phyloP scores from a whole-genome alignment of 345 rosid genomes.

The Linum lewisii region DNA sequence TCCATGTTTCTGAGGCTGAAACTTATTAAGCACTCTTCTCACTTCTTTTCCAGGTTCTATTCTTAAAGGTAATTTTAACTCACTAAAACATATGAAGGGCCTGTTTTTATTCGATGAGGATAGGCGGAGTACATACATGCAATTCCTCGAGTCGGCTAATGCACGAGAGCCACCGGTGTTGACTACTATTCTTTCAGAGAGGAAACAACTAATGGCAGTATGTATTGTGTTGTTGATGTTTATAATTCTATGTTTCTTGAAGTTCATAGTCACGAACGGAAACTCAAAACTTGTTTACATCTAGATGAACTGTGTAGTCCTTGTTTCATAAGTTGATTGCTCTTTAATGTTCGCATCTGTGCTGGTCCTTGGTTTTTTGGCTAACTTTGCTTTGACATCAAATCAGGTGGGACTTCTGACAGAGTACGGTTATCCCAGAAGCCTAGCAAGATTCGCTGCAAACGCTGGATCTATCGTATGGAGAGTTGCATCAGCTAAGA shows the following conservation, averaged over 20 bases:
- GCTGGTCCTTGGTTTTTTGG: background rate
- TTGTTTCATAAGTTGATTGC: too few relatives aligned
- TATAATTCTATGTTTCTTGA: background rate
- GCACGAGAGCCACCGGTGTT: slow-evolving; percentile 20
- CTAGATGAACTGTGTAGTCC: too few relatives aligned
- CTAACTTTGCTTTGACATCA: slow-evolving; percentile 10
- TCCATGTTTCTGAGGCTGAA: slow-evolving; percentile 5
- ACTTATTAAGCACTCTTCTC: background rate
- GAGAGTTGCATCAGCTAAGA: slow-evolving; percentile 10
- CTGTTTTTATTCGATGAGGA: slow-evolving; percentile 16
- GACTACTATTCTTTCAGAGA: slow-evolving; percentile 21
- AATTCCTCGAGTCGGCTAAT: slow-evolving; percentile 6
- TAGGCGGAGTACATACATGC: slow-evolving; percentile 20
- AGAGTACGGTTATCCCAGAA: slow-evolving; percentile 3
- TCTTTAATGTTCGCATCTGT: background rate
- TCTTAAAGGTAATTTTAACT: slow-evolving; percentile 11
- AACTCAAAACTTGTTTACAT: too few relatives aligned
- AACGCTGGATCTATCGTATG: background rate
- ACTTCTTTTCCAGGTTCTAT: slow-evolving; percentile 12
- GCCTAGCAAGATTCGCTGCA: slow-evolving; percentile 1
- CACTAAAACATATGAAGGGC: slow-evolving; percentile 13
- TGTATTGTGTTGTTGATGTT: slow-evolving; percentile 12
- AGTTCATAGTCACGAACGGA: background rate
- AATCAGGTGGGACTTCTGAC: slow-evolving; percentile 1
- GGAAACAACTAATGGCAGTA: slow-evolving; percentile 29